phyloP scores from a whole-genome alignment of 108 stramenopile genomes.

The Nannochloropsis gaditana region DNA sequence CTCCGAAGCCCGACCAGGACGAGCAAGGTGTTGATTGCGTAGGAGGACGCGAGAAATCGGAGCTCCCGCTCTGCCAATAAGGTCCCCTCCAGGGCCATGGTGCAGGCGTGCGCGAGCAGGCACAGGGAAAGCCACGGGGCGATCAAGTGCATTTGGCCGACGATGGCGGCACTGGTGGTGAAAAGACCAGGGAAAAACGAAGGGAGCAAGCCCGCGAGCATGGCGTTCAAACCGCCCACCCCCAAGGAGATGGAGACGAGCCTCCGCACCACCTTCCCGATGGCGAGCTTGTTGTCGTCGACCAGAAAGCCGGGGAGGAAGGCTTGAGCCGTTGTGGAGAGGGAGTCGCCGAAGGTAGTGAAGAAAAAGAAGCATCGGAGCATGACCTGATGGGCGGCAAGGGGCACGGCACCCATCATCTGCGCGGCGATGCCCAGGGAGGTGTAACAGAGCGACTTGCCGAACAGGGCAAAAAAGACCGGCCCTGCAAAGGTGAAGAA shows the following conservation, averaged over 20 bases:
- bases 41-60: conserved; percentile 22
- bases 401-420: conserved; percentile 55
- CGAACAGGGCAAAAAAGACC: conserved; percentile 42
- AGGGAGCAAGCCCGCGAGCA: conserved; percentile 33
- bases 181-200: conserved; percentile 30
- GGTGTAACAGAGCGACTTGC: conserved; percentile 31
- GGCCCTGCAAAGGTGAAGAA: conserved; percentile 47
- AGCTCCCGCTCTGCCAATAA: conserved; percentile 28
- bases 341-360: conserved; percentile 75
- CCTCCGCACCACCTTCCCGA: conserved; percentile 23
- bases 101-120: conserved; percentile 31
- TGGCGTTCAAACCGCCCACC: conserved; percentile 22
- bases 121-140: conserved; percentile 33
- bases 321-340: conserved; percentile 74
- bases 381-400: conserved; percentile 78
- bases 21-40: not conserved
- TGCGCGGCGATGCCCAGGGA: not conserved
- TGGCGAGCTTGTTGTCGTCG: conserved; percentile 18
- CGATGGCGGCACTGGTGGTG: conserved; percentile 26
- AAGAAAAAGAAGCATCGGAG: conserved; percentile 62
- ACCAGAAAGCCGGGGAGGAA: conserved; percentile 63
- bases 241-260: conserved; percentile 22
- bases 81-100: conserved; percentile 43
- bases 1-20: not conserved
- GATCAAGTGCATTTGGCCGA: conserved; percentile 28